Percentiles rank a stretch among this genome's conserved stretches.
These are phyloP conservation scores for Nothophoma quercina DNA, from an alignment of 2,329 filamentous ascomycete genomes.

Conservation along the genomic window DNA sequence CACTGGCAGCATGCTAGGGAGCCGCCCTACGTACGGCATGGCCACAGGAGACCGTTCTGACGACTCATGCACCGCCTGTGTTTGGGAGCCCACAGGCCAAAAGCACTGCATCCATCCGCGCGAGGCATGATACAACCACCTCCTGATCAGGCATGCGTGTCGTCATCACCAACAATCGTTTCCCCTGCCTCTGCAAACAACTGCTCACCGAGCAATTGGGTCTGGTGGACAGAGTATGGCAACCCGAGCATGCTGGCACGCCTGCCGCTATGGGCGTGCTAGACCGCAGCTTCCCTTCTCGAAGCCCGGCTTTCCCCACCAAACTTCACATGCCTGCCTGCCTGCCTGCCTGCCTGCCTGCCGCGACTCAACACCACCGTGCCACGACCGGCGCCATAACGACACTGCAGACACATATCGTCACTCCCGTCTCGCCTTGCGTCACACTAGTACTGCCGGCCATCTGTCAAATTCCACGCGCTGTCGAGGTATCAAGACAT, in stretches of 20 bases:
- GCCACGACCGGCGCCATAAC: slow-evolving; percentile 12
- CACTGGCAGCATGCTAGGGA: slow-evolving; percentile 8
- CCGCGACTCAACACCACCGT: slow-evolving; percentile 11
- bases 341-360: too few species aligned
- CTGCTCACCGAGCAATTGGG: neutral
- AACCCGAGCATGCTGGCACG: neutral
- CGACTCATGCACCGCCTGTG: slow-evolving; percentile 18
- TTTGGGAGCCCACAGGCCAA: neutral
- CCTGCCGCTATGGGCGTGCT: slow-evolving; percentile 11
- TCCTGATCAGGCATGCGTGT: neutral
- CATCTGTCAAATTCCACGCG: slow-evolving; percentile 13
- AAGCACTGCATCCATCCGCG: neutral
- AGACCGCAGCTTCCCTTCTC: slow-evolving; percentile 12
- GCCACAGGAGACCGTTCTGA: neutral
- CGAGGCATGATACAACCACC: neutral
- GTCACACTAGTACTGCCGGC: slow-evolving; percentile 15
- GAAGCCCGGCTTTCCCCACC: slow-evolving; percentile 18
- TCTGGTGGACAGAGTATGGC: neutral
- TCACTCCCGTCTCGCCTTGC: slow-evolving; percentile 22
- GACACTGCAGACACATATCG: slow-evolving; percentile 15
- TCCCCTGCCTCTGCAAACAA: neutral
- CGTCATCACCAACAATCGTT: neutral
- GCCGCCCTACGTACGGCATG: slow-evolving; percentile 10
- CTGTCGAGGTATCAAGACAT: slow-evolving; percentile 3
- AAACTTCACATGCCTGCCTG: slow-evolving; percentile 18